Base-by-base conservation (phyloP, 129 eudicot species). In the Chrysanthemum seticuspe region DNA sequence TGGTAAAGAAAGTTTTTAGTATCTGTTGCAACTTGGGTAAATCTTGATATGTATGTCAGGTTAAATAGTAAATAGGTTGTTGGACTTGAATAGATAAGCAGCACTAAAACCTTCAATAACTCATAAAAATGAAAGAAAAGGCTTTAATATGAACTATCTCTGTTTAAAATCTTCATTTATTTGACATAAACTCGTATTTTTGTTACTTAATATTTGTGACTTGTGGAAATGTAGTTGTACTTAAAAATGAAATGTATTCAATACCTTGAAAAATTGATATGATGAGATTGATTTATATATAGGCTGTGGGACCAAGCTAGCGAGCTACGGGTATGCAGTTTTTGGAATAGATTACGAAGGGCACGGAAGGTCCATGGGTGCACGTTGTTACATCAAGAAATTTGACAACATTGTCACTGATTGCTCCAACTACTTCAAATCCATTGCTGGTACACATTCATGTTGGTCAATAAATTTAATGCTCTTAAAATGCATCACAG, bases 281-380 rank as follows among this genome's bases (percentile, higher is more conserved):
- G 54, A 18, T 65, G 25, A 6, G 13, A 18, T 23, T 23, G 67
- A 14, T 36, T 68, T 23, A 4, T 4, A 18, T 76, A 56, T 73
- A 95, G 99, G 84, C 27, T 85, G 85, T 15, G 99, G 99, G 76
- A 79, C 76, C 63, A 90, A 76, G 82, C 86, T 95, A n/a, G 99
- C 97, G 9, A 79, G 88, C 63, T 74, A 87, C 10, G 99, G 99
- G 1, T 90, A 84, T 47, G 91, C 94, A 0, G 99, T 95, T 25
- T 84, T 90, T 18, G 99, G 99, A 3, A 86, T 95, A 58, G 99
- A 95, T 72, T 95, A 95, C 29, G 97, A 95, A 87, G 99, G 99
- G 7, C 99, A 95, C 52, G 99, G 99, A 29, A 84, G 89, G 73
- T 95, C 99, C 23, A 79, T 76, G 83, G 99, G 99, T 21, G 82